Evolutionary conservation across 257 asterid genomes (phyloP), one percentile per base, ranked within the genome.

Genomic region (Salvia splendens): DNA sequence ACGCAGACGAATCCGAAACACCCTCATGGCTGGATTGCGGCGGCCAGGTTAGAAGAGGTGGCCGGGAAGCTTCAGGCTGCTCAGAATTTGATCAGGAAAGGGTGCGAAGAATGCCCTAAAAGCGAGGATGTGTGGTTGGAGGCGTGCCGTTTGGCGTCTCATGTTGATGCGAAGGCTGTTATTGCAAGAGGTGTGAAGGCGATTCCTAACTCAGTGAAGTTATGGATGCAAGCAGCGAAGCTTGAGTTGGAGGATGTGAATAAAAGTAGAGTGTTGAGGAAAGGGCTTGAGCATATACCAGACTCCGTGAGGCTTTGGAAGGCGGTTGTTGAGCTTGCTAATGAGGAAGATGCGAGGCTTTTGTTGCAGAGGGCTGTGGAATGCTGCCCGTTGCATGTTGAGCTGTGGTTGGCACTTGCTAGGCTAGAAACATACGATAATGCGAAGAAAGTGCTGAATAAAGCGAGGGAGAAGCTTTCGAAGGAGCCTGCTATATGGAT

Each of bases 1-100:
- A 89, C 86, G 10, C 95, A 83, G 73, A 86, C 97, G 3, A 92
- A 92, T 70, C 97, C 95, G 0, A 92, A 86, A 81, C 97, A 92
- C 72, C 94, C 96, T 0, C 93, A 92, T 11, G 98, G 98, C 67
- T 92, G 98, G 98, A 89, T 92, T 61, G 98, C 97, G 0, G 96
- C 98, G 2, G 95, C 98, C 20, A 87, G 98, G 84, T 70, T 92
- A 78, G 98, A 92, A 78, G 98, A 92, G 85, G 94, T 86, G 65
- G 98, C 97, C 0, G 97, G 98, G 68, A 92, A 86, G 86, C 51
- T 76, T 65, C 91, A 76, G 69, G 91, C 73, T 14, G 95, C 98
- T 4, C 85, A 86, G 65, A 81, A 84, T 56, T 79, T 92, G 78
- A 86, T 92, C 15, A 81, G 67, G 75, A 87, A 66, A 67, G 97